phyloP scores from a whole-genome alignment of 805 yeast species.

The Yarrowia hollandica region DNA sequence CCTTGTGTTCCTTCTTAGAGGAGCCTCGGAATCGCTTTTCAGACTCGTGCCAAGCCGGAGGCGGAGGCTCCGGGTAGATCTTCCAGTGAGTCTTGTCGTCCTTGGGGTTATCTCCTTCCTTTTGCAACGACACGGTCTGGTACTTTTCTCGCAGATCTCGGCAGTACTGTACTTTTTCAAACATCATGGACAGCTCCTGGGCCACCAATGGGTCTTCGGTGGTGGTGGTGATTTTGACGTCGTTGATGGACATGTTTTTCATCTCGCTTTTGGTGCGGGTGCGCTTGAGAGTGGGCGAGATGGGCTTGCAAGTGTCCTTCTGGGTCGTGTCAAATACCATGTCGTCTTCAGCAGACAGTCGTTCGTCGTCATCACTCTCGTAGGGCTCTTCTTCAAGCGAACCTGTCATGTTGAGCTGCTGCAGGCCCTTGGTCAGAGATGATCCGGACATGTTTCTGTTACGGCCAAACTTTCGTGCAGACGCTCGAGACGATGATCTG shows the following conservation, averaged over 20 bases:
- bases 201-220: slow-evolving; percentile 40
- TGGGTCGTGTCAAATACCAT: slow-evolving; percentile 1
- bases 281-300: slow-evolving; percentile 17
- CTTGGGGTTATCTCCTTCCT: slow-evolving; percentile 79
- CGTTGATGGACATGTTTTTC: slow-evolving; percentile 23
- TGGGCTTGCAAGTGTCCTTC: slow-evolving; percentile 21
- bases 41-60: slow-evolving; percentile 74
- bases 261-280: slow-evolving; percentile 15
- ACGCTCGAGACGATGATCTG: slow-evolving; percentile 5
- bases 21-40: slow-evolving; percentile 51
- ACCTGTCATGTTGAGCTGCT: slow-evolving; percentile 15
- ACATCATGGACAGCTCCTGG: slow-evolving; percentile 43
- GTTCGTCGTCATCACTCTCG: slow-evolving; percentile 7
- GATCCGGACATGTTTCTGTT: slow-evolving; percentile 7
- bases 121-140: slow-evolving; percentile 68
- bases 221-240: slow-evolving; percentile 21
- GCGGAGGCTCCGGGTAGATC: slow-evolving; percentile 92
- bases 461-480: slow-evolving; percentile 1
- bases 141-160: slow-evolving; percentile 75
- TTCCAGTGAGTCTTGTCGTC: slow-evolving; percentile 64
- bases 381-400: slow-evolving; percentile 23
- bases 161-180: slow-evolving; percentile 49
- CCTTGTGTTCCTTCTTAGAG: slow-evolving; percentile 37
- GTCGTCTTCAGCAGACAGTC: slow-evolving; percentile 15
- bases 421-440: slow-evolving; percentile 5